Conservation (phyloP, 306 rosid genomes). For the Lagenaria siceraria region DNA sequence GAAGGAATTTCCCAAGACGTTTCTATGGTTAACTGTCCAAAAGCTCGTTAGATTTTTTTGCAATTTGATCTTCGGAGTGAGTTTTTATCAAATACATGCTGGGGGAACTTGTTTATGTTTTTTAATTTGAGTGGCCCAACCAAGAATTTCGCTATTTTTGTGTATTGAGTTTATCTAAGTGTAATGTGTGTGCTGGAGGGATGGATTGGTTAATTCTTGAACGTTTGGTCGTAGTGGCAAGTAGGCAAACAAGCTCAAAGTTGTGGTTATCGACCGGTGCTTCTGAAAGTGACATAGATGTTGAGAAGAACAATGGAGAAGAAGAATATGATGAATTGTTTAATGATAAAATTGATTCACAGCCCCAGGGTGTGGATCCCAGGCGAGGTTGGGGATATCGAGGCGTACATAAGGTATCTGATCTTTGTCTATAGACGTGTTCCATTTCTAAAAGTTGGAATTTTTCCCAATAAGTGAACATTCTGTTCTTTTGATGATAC, state of each 20-base stretch:
- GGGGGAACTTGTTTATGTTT: not conserved
- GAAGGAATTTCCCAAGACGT: not conserved
- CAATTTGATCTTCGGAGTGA: not conserved
- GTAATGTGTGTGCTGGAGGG: not conserved
- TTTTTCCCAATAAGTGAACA: not conserved
- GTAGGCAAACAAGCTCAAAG: constrained; percentile 24
- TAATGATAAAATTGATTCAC: constrained; percentile 26
- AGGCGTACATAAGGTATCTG: constrained; percentile 87
- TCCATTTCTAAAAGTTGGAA: not conserved
- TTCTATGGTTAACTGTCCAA: not conserved
- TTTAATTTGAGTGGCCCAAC: not conserved
- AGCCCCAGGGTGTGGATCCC: constrained; percentile 83
- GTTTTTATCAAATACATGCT: not conserved
- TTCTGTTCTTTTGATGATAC: not conserved
- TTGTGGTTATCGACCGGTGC: constrained; percentile 32
- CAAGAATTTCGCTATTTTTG: not conserved
- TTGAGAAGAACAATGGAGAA: constrained; percentile 9
- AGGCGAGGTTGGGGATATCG: constrained; percentile 83
- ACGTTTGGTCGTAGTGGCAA: constrained; percentile 20
- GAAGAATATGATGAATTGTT: constrained; percentile 36
- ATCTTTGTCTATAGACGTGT: not conserved
- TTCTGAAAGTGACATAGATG: constrained; percentile 18
- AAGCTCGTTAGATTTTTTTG: not conserved
- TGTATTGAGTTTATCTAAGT: not conserved
- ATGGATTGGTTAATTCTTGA: constrained; percentile 6